These are phyloP conservation scores for Hippophae tibetana DNA, from an alignment of 306 rosid species.

Conservation along the genomic window DNA sequence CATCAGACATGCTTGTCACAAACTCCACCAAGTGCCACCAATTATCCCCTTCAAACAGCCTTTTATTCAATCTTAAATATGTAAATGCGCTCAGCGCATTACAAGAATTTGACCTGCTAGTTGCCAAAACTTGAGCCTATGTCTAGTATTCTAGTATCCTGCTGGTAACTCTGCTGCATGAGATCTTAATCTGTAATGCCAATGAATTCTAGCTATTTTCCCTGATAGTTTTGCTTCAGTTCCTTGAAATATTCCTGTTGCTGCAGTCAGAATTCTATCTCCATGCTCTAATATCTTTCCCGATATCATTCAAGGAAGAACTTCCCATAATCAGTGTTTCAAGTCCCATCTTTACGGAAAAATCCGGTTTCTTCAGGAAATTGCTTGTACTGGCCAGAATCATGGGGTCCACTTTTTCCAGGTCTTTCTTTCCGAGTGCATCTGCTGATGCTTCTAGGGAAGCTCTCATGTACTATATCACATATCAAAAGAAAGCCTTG, in stretches of 20 bases:
- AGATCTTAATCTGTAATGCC: slow-evolving; percentile 76
- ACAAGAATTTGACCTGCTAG: slow-evolving; percentile 61
- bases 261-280: slow-evolving; percentile 55
- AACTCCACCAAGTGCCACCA: slow-evolving; percentile 74
- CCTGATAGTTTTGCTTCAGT: slow-evolving; percentile 65
- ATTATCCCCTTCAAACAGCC: slow-evolving; percentile 57
- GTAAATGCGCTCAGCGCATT: slow-evolving; percentile 69
- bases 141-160: slow-evolving; percentile 76
- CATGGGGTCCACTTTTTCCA: slow-evolving; percentile 80
- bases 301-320: slow-evolving; percentile 89
- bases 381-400: slow-evolving; percentile 70
- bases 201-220: slow-evolving; percentile 85
- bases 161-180: slow-evolving; percentile 87
- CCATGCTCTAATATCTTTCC: slow-evolving; percentile 61
- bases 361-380: slow-evolving; percentile 62
- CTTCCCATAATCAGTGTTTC: slow-evolving; percentile 38
- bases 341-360: no score
- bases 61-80: slow-evolving; percentile 75
- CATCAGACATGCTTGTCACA: slow-evolving; percentile 60
- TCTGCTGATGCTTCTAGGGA: slow-evolving; percentile 76
- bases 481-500: slow-evolving; percentile 2
- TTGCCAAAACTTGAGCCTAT: slow-evolving; percentile 47
- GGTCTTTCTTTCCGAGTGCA: slow-evolving; percentile 54
- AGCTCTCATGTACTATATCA: slow-evolving; percentile 69
- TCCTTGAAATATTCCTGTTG: slow-evolving; percentile 51